Conservation (phyloP, 768 basidiomycete species). For the Kwoniella heveanensis region DNA sequence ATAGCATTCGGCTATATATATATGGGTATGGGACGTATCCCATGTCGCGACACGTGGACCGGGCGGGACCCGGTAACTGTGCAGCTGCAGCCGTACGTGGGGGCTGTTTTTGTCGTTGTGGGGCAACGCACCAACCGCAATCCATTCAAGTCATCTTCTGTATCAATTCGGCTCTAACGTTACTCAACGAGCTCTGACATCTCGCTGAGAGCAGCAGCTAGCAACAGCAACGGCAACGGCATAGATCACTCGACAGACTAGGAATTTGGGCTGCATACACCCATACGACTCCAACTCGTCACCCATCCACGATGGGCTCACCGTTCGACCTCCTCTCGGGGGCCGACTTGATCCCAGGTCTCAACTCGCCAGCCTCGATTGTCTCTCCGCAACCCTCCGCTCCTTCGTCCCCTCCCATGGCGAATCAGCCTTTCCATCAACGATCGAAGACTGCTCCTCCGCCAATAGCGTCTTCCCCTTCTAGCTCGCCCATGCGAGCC, state of each 20-base stretch:
- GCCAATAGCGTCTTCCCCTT: constrained; percentile 8
- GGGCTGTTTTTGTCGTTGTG: background rate
- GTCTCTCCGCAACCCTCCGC: constrained; percentile 7
- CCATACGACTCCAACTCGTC: too few species aligned
- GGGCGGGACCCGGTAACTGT: background rate
- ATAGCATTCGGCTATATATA: too few species aligned
- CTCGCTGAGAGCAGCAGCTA: too few species aligned
- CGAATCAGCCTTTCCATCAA: constrained; percentile 5
- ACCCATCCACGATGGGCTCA: constrained; percentile 1
- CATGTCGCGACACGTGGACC: too few species aligned
- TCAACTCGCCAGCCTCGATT: constrained; percentile 13
- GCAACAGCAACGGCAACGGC: too few species aligned
- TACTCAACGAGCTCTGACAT: too few species aligned
- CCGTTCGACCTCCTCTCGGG: constrained; percentile 14
- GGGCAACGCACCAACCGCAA: constrained; percentile 18
- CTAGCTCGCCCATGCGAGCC: background rate
- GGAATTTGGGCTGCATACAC: too few species aligned
- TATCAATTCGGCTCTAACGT: too few species aligned
- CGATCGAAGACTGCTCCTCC: constrained; percentile 23
- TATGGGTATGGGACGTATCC: too few species aligned
- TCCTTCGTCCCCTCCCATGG: constrained; percentile 9
- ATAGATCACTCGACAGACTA: too few species aligned
- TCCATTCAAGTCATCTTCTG: too few species aligned
- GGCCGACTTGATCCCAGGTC: constrained; percentile 20
- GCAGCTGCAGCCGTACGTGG: background rate